phyloP scores from a whole-genome alignment of 1,284 basidiomycete species.

The Sporisorium graminicola region DNA sequence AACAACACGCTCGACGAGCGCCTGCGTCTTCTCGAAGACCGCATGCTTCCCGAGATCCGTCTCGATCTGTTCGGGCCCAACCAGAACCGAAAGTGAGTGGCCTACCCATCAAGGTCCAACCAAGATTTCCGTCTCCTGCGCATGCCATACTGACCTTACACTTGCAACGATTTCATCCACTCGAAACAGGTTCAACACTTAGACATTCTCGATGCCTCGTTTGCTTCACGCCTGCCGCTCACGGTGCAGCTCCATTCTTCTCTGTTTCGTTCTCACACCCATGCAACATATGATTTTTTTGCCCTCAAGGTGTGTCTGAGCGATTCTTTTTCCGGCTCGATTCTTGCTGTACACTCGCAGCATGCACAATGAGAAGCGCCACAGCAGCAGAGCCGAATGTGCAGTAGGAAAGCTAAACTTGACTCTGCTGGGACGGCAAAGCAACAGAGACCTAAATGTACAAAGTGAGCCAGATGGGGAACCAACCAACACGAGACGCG shows the following conservation, averaged over 20 bases:
- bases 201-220: not conserved
- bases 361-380: not conserved
- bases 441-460: constrained; percentile 37
- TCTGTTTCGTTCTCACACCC: not conserved
- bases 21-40: constrained; percentile 63
- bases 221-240: not conserved
- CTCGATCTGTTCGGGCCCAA: constrained; percentile 67
- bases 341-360: too few relatives aligned
- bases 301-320: not conserved
- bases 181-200: constrained; percentile 43
- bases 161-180: not conserved
- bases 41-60: constrained; percentile 68
- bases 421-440: constrained; percentile 23
- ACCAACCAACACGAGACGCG: not conserved
- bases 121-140: too few relatives aligned
- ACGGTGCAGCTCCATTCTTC: not conserved
- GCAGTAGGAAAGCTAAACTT: constrained; percentile 25
- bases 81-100: constrained; percentile 64
- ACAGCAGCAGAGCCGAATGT: not conserved
- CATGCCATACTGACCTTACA: constrained; percentile 7
- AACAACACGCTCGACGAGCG: constrained; percentile 69
- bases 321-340: too few relatives aligned
- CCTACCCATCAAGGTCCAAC: too few relatives aligned
- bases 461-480: constrained; percentile 16
- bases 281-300: constrained; percentile 34